Base-by-base conservation (phyloP, 2,329 filamentous ascomycete genomes). In the Cordyceps cateniannulata region DNA sequence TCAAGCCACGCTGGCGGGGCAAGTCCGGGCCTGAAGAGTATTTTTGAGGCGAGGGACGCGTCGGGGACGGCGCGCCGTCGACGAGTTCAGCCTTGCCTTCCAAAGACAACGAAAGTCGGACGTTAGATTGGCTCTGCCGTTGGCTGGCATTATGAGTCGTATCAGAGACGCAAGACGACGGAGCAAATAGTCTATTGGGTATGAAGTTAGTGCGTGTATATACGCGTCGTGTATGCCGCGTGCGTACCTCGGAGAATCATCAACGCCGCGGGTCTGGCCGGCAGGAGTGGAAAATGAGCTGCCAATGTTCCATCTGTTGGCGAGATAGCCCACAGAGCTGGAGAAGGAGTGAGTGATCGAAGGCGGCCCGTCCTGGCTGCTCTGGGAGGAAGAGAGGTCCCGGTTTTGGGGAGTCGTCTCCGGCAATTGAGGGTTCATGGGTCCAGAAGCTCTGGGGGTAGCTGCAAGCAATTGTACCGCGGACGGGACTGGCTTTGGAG, bases 21-120 rank as follows among this genome's bases (percentile, higher is more conserved):
- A 83, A 74, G 16, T 75, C 76, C 38, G 81, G 60, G 72, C 79
- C 65, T 70, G 76, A 68, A 76, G 80, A 63, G 72, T 79, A 62
- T 76, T 81, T 66, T 77, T 67, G 1, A 88, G 90, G 3, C 66
- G 60, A 90, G 89, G 3, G 88, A 88, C 32, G 82, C 79, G 64
- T 88, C 85, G 63, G 87, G 82, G 59, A 88, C 85, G 61, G 55
- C 45, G 56, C 50, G 47, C 52, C 55, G 12, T 59, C 55, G 24
- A 93, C 85, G 56, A 97, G 81, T 68, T 93, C 89, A n/a, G 93
- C 93, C 70, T 93, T 93, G 66, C 93, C 93, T 69, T 97, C 91
- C 35, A 93, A 82, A 20, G 91, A 95, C 69, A 95, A 85, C 1
- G 90, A 91, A 29, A 97, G 80, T 53, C 91, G 87, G 61, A 96